These are phyloP conservation scores for Larix kaempferi DNA, from an alignment of 75 land plant species.

Conservation along the genomic window DNA sequence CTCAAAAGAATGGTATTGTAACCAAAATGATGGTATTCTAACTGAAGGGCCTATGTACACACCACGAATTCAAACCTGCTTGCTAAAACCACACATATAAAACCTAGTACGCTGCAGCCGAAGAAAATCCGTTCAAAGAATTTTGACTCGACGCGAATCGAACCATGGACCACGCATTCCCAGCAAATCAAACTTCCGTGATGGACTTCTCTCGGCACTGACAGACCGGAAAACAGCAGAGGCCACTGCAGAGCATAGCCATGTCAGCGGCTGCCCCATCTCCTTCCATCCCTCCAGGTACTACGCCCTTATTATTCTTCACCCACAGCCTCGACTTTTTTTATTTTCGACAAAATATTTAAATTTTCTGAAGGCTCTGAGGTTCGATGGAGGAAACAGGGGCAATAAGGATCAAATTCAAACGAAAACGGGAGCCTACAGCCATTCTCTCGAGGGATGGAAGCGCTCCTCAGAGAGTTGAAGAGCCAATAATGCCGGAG, in stretches of 20 bases:
- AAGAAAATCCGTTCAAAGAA: too few relatives aligned
- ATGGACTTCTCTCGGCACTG: not conserved
- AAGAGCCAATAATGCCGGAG: not conserved
- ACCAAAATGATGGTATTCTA: too few relatives aligned
- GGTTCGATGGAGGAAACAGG: not conserved
- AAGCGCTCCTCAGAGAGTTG: not conserved
- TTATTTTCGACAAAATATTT: not conserved
- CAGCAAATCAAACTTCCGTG: too few relatives aligned
- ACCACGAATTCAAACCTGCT: too few relatives aligned
- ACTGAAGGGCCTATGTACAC: too few relatives aligned
- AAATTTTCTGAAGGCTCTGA: not conserved
- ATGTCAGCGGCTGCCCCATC: too few relatives aligned
- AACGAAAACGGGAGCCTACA: slow-evolving; percentile 2
- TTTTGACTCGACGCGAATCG: too few relatives aligned
- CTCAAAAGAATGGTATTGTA: too few relatives aligned
- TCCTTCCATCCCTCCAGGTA: slow-evolving; percentile 5
- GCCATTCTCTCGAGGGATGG: not conserved
- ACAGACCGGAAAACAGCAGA: not conserved
- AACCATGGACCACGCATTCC: too few relatives aligned
- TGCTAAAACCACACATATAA: too few relatives aligned
- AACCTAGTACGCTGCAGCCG: too few relatives aligned
- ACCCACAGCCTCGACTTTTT: not conserved
- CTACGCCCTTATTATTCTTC: not conserved
- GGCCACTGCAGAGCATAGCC: not conserved
- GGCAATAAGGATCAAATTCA: slow-evolving; percentile 10